phyloP scores from a whole-genome alignment of 139 green algal genomes.

The Limnomonas spitsbergensis region DNA sequence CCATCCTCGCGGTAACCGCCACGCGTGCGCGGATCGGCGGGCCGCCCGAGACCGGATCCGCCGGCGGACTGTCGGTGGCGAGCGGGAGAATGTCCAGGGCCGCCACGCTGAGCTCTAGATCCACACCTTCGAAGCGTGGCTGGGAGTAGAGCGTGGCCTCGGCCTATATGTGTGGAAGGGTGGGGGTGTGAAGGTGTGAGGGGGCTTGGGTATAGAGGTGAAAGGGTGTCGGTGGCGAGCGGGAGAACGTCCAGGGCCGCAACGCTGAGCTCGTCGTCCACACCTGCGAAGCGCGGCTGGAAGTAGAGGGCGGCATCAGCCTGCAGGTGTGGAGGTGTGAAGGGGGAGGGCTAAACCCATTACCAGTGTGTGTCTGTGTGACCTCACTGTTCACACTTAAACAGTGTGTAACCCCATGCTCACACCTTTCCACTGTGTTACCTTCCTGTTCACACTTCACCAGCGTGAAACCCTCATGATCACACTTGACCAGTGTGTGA shows the following conservation, averaged over 20 bases:
- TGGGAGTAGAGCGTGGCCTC: constrained; percentile 42
- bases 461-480: too few relatives aligned
- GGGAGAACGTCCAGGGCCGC: constrained; percentile 39
- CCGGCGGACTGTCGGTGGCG: neutral
- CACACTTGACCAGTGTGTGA: too few relatives aligned
- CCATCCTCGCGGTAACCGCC: neutral
- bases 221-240: too few relatives aligned
- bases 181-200: neutral
- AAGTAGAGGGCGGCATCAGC: too few relatives aligned
- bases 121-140: constrained; percentile 42
- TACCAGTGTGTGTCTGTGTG: too few relatives aligned
- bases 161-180: constrained; percentile 18
- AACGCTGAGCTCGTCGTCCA: constrained; percentile 31
- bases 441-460: too few relatives aligned
- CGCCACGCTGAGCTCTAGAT: constrained; percentile 30
- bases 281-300: constrained; percentile 42
- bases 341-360: too few relatives aligned
- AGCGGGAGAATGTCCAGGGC: constrained; percentile 44
- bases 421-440: too few relatives aligned
- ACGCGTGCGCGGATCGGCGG: neutral
- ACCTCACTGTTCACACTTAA: too few relatives aligned
- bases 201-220: too few relatives aligned
- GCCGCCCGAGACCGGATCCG: neutral
- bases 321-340: too few relatives aligned
- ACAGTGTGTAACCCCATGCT: too few relatives aligned